These are phyloP conservation scores for Xylaria hypoxylon DNA, from an alignment of 2,329 filamentous ascomycete species.

Conservation along the genomic window DNA sequence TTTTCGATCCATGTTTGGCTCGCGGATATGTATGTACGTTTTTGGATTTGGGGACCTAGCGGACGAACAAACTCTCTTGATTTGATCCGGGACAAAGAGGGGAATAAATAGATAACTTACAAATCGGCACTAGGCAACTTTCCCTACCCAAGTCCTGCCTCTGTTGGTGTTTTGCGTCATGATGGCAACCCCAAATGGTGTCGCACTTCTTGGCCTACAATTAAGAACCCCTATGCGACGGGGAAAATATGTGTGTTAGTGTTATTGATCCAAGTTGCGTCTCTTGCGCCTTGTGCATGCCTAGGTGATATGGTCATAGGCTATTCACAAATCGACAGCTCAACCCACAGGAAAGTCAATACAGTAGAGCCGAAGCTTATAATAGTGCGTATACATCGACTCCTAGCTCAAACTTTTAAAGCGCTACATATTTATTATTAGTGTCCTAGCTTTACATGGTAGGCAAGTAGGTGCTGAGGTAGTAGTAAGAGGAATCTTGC, in stretches of 20 bases:
- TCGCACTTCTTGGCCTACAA: not conserved
- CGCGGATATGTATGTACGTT: not conserved
- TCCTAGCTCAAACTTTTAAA: not conserved
- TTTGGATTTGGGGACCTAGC: constrained; percentile 9
- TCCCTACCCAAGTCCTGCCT: not conserved
- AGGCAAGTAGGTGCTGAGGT: not conserved
- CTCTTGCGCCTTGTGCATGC: too few species aligned
- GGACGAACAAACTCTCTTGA: not conserved
- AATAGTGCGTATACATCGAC: too few species aligned
- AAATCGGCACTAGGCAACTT: not conserved
- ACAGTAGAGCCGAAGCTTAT: too few species aligned
- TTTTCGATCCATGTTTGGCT: not conserved
- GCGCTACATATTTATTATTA: constrained; percentile 19
- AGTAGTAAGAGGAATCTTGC: not conserved
- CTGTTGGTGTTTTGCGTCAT: not conserved
- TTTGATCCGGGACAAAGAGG: not conserved
- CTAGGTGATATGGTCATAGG: too few species aligned
- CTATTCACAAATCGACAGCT: too few species aligned
- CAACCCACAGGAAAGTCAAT: too few species aligned
- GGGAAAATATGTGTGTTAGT: too few species aligned
- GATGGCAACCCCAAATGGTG: not conserved
- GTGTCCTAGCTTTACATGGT: not conserved
- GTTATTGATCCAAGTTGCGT: too few species aligned
- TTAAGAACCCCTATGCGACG: not conserved
- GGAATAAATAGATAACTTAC: not conserved